phyloP scores from a whole-genome alignment of 306 rosid species.

The Lathyrus aphaca region DNA sequence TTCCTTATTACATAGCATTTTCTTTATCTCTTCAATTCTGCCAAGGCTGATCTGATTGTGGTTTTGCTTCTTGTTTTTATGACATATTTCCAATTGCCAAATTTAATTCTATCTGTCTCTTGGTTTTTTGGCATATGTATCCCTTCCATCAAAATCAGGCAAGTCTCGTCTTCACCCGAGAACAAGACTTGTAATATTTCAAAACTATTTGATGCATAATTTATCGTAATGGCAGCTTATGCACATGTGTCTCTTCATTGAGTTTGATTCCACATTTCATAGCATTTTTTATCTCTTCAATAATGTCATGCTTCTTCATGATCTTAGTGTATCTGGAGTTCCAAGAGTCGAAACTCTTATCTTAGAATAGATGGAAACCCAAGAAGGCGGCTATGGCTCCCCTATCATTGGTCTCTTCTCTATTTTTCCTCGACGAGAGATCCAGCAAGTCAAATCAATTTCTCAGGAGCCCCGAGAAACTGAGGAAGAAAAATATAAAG shows the following conservation, averaged over 20 bases:
- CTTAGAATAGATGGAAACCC: conserved; percentile 8
- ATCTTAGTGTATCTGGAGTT: conserved; percentile 6
- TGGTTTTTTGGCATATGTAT: not conserved
- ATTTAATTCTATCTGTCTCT: not conserved
- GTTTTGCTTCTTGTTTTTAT: not conserved
- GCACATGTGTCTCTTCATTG: not conserved
- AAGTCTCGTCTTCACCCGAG: not conserved
- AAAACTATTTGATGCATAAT: not conserved
- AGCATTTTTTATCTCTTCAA: conserved; percentile 13
- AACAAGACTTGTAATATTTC: not conserved
- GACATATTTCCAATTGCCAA: not conserved
- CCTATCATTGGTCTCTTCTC: not conserved
- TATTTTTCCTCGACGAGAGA: not conserved
- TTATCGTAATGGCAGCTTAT: not conserved
- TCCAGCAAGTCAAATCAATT: not conserved
- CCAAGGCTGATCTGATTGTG: not conserved
- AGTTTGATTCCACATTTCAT: not conserved
- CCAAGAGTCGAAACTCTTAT: not conserved
- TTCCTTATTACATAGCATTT: not conserved
- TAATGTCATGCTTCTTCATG: not conserved
- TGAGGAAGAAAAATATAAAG: not conserved
- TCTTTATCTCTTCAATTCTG: not conserved
- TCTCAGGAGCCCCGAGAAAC: conserved; percentile 7
- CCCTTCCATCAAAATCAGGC: not conserved
- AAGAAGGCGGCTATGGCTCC: not conserved